Evolutionary conservation across 176 grass and related monocot species (phyloP).

Genomic region (Lolium perenne): DNA sequence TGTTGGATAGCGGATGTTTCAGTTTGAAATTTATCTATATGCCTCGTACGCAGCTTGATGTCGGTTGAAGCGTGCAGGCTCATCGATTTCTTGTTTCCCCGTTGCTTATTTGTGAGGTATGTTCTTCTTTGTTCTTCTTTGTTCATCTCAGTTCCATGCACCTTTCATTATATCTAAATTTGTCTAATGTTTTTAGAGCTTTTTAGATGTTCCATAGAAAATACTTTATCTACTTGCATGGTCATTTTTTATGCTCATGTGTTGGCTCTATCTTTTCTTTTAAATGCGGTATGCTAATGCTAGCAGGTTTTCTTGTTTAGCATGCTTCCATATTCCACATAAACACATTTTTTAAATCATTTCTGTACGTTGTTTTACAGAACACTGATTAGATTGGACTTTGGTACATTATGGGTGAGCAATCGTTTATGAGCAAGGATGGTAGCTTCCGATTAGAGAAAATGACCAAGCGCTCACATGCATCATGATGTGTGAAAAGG

Average conservation of each 20-base stretch:
- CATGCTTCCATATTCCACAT: neutral
- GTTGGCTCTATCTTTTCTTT: neutral
- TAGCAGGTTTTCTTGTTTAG: neutral
- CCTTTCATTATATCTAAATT: too few species aligned
- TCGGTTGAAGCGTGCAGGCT: too few species aligned
- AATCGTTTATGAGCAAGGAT: neutral
- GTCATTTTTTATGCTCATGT: neutral
- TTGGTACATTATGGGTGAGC: neutral
- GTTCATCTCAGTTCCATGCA: too few species aligned
- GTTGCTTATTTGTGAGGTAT: too few species aligned
- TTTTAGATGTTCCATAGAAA: neutral
- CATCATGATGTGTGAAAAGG: neutral
- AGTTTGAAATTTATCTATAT: too few species aligned
- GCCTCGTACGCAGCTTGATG: too few species aligned
- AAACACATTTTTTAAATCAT: neutral
- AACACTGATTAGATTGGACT: neutral
- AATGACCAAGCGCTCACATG: neutral
- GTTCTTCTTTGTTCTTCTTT: too few species aligned
- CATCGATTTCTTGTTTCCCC: too few species aligned
- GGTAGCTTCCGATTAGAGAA: neutral
- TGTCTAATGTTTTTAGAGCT: too few species aligned
- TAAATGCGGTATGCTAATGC: neutral
- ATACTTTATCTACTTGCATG: neutral
- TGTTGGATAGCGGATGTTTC: too few species aligned
- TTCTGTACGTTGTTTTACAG: neutral